Percentiles rank a stretch among this genome's conserved stretches.
Conservation (phyloP, 108 stramenopile species). For the Pseudonitzschia multiseries region DNA sequence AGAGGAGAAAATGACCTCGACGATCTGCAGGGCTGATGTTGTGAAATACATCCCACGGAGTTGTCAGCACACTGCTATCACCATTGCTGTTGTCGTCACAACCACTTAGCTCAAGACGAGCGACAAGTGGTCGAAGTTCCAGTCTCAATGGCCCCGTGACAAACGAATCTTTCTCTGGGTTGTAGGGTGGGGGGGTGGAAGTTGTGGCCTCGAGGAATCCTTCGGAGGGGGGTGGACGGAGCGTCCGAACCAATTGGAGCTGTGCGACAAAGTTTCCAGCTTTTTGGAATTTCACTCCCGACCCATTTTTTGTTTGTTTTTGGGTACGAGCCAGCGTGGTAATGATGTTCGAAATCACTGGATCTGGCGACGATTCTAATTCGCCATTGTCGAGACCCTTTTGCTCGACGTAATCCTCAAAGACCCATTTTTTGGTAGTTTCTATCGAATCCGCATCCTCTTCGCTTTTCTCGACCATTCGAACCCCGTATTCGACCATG, state of each 20-base stretch:
- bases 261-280: constrained; percentile 49
- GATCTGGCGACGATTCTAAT: not conserved
- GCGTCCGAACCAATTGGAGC: constrained; percentile 55
- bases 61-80: not conserved
- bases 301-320: not conserved
- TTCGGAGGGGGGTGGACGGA: constrained; percentile 53
- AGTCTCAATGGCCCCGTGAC: constrained; percentile 52
- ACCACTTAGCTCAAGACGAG: constrained; percentile 11
- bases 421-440: constrained; percentile 10
- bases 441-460: constrained; percentile 9
- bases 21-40: constrained; percentile 62
- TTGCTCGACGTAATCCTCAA: not conserved
- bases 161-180: constrained; percentile 49
- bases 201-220: constrained; percentile 26
- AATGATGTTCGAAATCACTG: constrained; percentile 36
- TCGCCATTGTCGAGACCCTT: not conserved
- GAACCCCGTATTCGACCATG: constrained; percentile 43
- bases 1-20: constrained; percentile 57
- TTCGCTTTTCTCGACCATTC: constrained; percentile 16
- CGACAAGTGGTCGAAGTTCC: constrained; percentile 37
- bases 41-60: constrained; percentile 54
- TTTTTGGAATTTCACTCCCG: constrained; percentile 22
- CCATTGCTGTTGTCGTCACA: not conserved
- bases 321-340: constrained; percentile 40
- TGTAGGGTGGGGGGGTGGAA: constrained; percentile 54